Conservation (phyloP, 495 filamentous ascomycete genomes). For the Trypethelium eluteriae region DNA sequence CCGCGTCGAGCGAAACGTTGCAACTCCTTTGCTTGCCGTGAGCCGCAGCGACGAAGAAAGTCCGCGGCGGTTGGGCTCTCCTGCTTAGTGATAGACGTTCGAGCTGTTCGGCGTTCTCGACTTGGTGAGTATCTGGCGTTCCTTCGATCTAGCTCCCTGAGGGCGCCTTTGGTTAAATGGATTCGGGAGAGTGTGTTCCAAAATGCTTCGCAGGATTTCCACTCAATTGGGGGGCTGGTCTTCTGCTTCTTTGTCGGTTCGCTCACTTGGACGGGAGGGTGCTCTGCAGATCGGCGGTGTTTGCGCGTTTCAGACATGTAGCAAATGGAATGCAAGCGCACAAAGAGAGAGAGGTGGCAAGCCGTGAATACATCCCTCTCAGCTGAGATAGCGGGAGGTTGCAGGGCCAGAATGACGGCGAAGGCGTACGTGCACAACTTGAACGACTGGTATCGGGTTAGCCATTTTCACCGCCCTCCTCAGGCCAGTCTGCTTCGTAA, state of each 20-base stretch:
- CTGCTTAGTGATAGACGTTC: neutral
- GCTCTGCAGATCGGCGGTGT: neutral
- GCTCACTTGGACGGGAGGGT: neutral
- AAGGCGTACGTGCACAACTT: no score
- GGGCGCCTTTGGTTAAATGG: conserved; percentile 6
- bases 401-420: neutral
- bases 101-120: conserved; percentile 4
- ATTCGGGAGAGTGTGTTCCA: conserved; percentile 17
- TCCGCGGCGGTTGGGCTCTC: neutral
- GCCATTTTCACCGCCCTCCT: no score
- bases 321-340: neutral
- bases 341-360: neutral
- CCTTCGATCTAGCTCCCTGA: conserved; percentile 14
- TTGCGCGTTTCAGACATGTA: neutral
- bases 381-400: neutral
- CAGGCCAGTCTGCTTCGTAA: no score
- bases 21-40: neutral
- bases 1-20: conserved; percentile 12
- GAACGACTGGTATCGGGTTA: no score
- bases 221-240: neutral
- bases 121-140: conserved; percentile 7
- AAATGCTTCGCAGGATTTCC: neutral
- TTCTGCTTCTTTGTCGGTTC: neutral
- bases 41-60: neutral
- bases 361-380: neutral